Evolutionary conservation across 495 filamentous ascomycete species (phyloP), one percentile per base, ranked within the genome.

Genomic region (Evansstolkia leycettana): DNA sequence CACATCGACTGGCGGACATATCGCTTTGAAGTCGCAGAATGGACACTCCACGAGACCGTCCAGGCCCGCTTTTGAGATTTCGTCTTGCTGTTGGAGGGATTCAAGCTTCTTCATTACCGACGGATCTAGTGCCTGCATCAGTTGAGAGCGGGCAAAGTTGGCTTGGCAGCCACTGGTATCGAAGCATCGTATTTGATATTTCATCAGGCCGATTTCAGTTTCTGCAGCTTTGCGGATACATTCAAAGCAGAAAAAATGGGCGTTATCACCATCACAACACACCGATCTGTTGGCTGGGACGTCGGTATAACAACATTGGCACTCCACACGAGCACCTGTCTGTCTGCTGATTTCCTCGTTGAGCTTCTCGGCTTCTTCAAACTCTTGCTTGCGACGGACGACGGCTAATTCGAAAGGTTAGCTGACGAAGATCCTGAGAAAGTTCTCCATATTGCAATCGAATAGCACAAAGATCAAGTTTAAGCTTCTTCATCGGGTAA

Each of bases 11-110:
- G 86, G 78, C 11, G 62, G 64, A 41, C 71, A 80, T 17, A 84
- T 77, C 8, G 75, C 82, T 26, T 80, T 83, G 57, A 73, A 92
- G 17, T 80, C 74, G 54, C 86, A 94, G 52, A 88, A 89, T 1
- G 86, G 85, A 42, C 86, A 94, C 5, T 57, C 69, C 36, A 65
- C 76, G 27, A 85, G 70, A 28, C 72, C 70, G 18, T 81, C 71
- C 31, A 84, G 68, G 9, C 70, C 69, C 2, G 82, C 79, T 44
- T 70, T 55, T 17, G 72, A 66, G 15, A 94, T 63, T 18, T 69
- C 71, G 15, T 77, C 70, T 37, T 82, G 70, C 47, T 80, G 74
- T 46, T 88, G 78, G 30, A 86, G 64, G 13, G 68, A 63, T 11
- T 82, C 80, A 1, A 94, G 55, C 37, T 60, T 67, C 1, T 73